Percentiles rank a stretch among this genome's conserved stretches.
These are phyloP conservation scores for Nicotiana sylvestris DNA, from an alignment of 257 asterid species.

Conservation along the genomic window DNA sequence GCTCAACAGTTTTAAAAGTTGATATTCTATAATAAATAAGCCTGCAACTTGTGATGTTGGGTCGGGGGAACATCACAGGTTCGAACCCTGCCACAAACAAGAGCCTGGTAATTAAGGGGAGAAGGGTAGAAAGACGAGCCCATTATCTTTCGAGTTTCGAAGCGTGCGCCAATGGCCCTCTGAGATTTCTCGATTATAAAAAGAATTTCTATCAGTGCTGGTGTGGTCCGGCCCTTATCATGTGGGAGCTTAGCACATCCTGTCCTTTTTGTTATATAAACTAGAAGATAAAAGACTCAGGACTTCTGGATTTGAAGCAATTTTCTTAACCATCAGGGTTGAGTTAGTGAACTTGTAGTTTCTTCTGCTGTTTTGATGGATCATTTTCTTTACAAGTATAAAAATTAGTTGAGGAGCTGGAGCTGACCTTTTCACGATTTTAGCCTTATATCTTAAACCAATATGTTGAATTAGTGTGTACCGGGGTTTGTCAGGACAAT, in stretches of 20 bases:
- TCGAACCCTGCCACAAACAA: neutral
- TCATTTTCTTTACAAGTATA: neutral
- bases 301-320: too few species aligned
- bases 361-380: neutral
- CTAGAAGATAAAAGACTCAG: too few species aligned
- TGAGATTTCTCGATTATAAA: neutral
- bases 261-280: too few species aligned
- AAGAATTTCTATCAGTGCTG: too few species aligned
- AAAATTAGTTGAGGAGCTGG: neutral
- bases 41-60: neutral
- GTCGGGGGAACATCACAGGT: neutral
- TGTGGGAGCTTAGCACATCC: too few species aligned
- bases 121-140: neutral
- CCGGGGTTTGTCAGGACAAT: neutral
- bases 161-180: neutral
- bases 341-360: neutral
- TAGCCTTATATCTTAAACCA: neutral
- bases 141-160: neutral
- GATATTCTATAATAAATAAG: neutral
- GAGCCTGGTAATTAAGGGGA: neutral
- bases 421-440: neutral
- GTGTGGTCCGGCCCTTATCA: too few species aligned
- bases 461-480: neutral
- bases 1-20: neutral
- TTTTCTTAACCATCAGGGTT: neutral